Percentiles rank a stretch among this genome's conserved stretches.
Evolutionary conservation across 768 basidiomycete species (phyloP).

Genomic region (Lactarius evosmus): DNA sequence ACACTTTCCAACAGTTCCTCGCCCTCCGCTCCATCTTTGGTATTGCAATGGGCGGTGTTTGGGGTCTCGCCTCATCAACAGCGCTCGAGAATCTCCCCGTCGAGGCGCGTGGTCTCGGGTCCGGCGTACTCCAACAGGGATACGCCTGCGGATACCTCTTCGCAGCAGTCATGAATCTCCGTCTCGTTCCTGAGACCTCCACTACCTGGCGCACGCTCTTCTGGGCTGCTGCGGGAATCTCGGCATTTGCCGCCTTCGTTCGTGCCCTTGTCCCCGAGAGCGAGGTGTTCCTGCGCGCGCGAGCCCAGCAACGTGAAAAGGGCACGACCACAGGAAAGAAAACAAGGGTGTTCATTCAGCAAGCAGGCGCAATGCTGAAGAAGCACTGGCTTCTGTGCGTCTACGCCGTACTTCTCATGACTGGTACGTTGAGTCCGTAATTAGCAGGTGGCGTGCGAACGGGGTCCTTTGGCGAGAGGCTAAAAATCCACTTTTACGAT

Average conservation of each 20-base stretch:
- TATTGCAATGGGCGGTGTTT: conserved; percentile 86
- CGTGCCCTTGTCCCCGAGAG: conserved; percentile 77
- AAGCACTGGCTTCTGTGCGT: conserved; percentile 80
- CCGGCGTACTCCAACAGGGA: conserved; percentile 84
- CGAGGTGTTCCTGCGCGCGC: conserved; percentile 64
- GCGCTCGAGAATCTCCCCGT: conserved; percentile 88
- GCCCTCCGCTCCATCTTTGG: conserved; percentile 84
- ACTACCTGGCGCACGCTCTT: conserved; percentile 71
- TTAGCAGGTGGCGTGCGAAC: background rate
- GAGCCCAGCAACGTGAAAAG: conserved; percentile 46
- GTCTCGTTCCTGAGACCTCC: conserved; percentile 43
- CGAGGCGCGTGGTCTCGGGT: conserved; percentile 81
- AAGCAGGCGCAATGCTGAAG: conserved; percentile 74
- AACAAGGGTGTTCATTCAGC: conserved; percentile 67
- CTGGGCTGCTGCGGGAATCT: conserved; percentile 77
- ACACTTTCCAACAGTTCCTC: conserved; percentile 75
- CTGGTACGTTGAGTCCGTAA: conserved; percentile 35
- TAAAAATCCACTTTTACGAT: background rate
- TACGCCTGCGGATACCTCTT: conserved; percentile 88
- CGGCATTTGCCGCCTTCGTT: conserved; percentile 63
- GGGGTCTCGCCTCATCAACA: conserved; percentile 80
- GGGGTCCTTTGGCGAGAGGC: background rate
- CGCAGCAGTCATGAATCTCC: conserved; percentile 80
- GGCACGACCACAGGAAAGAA: conserved; percentile 45
- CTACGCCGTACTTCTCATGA: conserved; percentile 85